Evolutionary conservation across 2,329 filamentous ascomycete genomes (phyloP).

Genomic region (Calonectria pauciramosa): DNA sequence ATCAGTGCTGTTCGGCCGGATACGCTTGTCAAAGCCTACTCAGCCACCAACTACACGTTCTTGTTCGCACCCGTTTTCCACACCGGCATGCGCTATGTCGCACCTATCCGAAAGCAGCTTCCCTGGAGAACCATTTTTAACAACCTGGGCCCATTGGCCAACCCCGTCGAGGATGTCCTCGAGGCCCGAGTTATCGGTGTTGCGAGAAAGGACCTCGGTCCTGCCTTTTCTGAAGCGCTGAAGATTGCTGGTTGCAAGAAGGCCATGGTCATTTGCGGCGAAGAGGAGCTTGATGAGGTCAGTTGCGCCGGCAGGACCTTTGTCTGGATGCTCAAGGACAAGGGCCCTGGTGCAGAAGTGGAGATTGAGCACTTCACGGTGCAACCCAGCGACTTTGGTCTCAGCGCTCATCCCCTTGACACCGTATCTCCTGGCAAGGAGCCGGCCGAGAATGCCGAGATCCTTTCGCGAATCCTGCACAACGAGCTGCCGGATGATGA

Average conservation of each 20-base stretch:
- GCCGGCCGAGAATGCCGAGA: conserved; percentile 88
- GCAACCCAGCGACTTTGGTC: conserved; percentile 87
- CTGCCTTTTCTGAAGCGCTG: conserved; percentile 89
- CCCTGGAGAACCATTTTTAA: conserved; percentile 99
- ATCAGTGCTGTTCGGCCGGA: conserved; percentile 80
- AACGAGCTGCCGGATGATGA: conserved; percentile 81
- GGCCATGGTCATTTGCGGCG: conserved; percentile 91
- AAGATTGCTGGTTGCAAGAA: conserved; percentile 82
- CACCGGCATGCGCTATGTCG: conserved; percentile 92
- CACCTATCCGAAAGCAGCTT: conserved; percentile 86
- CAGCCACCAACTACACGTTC: conserved; percentile 90
- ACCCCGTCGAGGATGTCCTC: conserved; percentile 86
- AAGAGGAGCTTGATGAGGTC: conserved; percentile 95
- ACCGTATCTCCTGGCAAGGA: conserved; percentile 88
- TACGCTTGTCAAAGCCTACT: conserved; percentile 81
- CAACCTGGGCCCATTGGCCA: conserved; percentile 90
- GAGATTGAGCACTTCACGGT: conserved; percentile 83
- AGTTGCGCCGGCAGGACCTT: conserved; percentile 90
- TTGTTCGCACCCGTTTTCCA: conserved; percentile 97
- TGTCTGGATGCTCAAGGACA: conserved; percentile 84
- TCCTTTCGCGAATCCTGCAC: conserved; percentile 81
- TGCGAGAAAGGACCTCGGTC: conserved; percentile 86
- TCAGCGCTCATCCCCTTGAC: conserved; percentile 79
- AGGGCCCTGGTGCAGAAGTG: conserved; percentile 56
- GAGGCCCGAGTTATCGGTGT: conserved; percentile 96